Conservation (phyloP, 768 basidiomycete genomes). For the Nidularia pulvinata region DNA sequence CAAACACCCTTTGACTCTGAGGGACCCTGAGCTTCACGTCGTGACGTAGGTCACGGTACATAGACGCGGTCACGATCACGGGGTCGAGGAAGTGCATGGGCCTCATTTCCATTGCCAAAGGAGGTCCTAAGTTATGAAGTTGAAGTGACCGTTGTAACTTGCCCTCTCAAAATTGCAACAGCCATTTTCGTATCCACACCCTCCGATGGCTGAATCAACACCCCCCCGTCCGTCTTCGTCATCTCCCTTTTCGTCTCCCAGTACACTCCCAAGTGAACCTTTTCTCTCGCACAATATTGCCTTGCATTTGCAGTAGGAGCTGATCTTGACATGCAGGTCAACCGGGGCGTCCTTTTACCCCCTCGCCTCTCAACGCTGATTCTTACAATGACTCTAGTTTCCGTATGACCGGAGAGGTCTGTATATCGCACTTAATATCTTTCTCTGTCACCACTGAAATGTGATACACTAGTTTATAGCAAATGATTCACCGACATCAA, state of each 20-base stretch:
- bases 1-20: conserved; percentile 8
- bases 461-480: neutral
- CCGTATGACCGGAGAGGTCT: conserved; percentile 12
- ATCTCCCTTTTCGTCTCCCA: neutral
- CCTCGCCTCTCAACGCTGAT: neutral
- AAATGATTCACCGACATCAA: conserved; percentile 26
- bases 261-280: neutral
- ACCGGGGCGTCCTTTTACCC: neutral
- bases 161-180: too few species aligned
- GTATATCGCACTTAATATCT: conserved; percentile 1
- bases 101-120: too few species aligned
- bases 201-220: neutral
- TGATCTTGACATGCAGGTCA: neutral
- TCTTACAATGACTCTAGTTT: neutral
- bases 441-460: neutral
- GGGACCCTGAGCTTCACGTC: conserved; percentile 20
- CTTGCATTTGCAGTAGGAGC: neutral
- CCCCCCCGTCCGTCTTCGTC: neutral
- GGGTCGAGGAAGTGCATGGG: neutral
- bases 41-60: conserved; percentile 34
- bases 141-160: too few species aligned
- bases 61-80: conserved; percentile 8
- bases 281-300: neutral
- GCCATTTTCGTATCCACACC: neutral
- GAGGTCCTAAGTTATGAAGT: too few species aligned